Evolutionary conservation across 2,329 filamentous ascomycete species (phyloP).

Genomic region (Claviceps sorghi): DNA sequence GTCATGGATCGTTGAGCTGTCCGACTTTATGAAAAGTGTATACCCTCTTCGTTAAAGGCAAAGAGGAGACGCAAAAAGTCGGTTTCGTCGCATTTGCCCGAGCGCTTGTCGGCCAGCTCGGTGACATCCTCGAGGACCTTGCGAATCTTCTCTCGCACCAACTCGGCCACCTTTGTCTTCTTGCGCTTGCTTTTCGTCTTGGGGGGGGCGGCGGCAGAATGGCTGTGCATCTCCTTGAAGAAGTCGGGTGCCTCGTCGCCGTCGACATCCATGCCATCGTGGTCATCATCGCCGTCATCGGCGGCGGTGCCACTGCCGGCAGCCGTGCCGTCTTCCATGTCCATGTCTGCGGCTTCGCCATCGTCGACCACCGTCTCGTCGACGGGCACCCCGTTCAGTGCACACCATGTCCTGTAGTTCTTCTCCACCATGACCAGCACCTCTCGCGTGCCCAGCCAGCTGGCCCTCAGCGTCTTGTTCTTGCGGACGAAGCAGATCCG

Average conservation of each 20-base stretch:
- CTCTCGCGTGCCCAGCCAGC: slow-evolving; percentile 66
- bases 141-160: slow-evolving; percentile 77
- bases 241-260: slow-evolving; percentile 68
- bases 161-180: slow-evolving; percentile 63
- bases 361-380: slow-evolving; percentile 49
- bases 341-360: slow-evolving; percentile 24
- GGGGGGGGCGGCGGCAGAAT: slow-evolving; percentile 20
- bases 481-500: slow-evolving; percentile 59
- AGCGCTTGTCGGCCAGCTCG: slow-evolving; percentile 62
- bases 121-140: slow-evolving; percentile 74
- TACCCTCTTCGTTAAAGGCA: slow-evolving; percentile 81
- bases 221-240: slow-evolving; percentile 52
- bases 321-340: slow-evolving; percentile 7
- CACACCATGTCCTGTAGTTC: slow-evolving; percentile 85
- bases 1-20: no score
- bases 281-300: slow-evolving; percentile 35
- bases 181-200: slow-evolving; percentile 57
- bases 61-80: slow-evolving; percentile 72
- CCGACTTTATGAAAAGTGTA: slow-evolving; percentile 61
- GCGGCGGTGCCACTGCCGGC: slow-evolving; percentile 35
- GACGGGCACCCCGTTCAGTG: slow-evolving; percentile 65
- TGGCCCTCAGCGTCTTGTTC: slow-evolving; percentile 76
- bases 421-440: slow-evolving; percentile 68
- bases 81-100: slow-evolving; percentile 79
- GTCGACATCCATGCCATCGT: slow-evolving; percentile 28